Evolutionary conservation across 768 basidiomycete species (phyloP).

Genomic region (Roridomyces roridus): DNA sequence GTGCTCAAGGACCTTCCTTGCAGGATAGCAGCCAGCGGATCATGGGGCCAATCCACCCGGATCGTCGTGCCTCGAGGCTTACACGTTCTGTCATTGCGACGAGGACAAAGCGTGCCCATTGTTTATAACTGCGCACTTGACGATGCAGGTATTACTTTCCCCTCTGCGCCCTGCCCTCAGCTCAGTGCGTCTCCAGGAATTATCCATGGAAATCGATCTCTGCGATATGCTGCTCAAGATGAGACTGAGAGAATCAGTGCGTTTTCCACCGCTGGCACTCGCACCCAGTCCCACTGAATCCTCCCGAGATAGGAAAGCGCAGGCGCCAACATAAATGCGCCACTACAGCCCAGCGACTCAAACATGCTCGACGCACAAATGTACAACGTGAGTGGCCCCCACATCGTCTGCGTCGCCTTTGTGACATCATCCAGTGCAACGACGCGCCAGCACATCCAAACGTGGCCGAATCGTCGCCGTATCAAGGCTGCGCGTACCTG

Average conservation of each 20-base stretch:
- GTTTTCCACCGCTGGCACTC: conserved; percentile 6
- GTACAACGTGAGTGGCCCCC: conserved; percentile 35
- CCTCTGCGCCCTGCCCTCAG: not conserved
- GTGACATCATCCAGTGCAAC: conserved; percentile 45
- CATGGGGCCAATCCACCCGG: conserved; percentile 17
- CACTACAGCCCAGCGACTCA: conserved; percentile 44
- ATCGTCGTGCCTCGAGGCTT: conserved; percentile 23
- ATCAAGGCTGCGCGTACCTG: conserved; percentile 65
- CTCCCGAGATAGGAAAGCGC: conserved; percentile 53
- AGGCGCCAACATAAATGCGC: conserved; percentile 22
- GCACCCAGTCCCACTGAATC: conserved; percentile 24
- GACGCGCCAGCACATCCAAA: conserved; percentile 45
- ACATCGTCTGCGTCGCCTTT: not conserved
- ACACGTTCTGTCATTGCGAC: conserved; percentile 22
- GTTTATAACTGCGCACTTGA: conserved; percentile 7
- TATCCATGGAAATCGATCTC: conserved; percentile 50
- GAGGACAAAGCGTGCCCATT: conserved; percentile 16
- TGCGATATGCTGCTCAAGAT: conserved; percentile 59
- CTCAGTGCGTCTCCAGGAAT: conserved; percentile 1
- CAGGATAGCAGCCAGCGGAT: conserved; percentile 13
- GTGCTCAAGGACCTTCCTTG: not conserved
- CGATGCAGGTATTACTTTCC: not conserved
- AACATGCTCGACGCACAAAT: conserved; percentile 51
- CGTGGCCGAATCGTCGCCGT: conserved; percentile 41
- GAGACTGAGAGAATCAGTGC: conserved; percentile 50